These are phyloP conservation scores for Aspergillus carlsbadensis DNA, from an alignment of 495 filamentous ascomycete species.

Conservation along the genomic window DNA sequence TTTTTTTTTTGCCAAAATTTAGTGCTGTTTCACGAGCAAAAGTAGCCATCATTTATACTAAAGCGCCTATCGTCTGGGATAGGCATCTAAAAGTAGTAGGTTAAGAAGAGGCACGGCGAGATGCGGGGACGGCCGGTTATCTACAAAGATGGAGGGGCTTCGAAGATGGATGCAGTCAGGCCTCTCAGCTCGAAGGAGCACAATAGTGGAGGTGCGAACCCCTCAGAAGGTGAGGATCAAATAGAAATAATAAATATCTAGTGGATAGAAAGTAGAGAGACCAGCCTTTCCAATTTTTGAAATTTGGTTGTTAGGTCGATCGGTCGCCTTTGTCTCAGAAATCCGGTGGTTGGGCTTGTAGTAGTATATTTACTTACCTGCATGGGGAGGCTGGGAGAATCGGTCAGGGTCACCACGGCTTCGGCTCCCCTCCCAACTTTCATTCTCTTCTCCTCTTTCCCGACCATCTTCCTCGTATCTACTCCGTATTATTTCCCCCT, in stretches of 20 bases:
- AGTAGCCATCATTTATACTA: too few species aligned
- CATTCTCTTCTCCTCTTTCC: neutral
- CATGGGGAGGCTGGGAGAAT: constrained; percentile 36
- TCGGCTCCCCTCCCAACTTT: neutral
- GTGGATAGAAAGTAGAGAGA: neutral
- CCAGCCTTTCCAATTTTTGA: constrained; percentile 25
- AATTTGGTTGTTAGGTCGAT: constrained; percentile 8
- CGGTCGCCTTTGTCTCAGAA: constrained; percentile 26
- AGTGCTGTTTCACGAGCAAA: too few species aligned
- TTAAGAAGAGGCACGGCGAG: neutral
- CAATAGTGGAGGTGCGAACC: neutral
- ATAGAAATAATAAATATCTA: too few species aligned
- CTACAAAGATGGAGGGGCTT: neutral
- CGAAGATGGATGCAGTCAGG: too few species aligned
- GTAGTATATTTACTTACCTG: constrained; percentile 5
- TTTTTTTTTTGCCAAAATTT: too few species aligned
- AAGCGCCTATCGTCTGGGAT: too few species aligned
- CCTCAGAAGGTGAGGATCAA: too few species aligned
- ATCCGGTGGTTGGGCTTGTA: constrained; percentile 48
- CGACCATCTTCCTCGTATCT: neutral
- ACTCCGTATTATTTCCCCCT: neutral
- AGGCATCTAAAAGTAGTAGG: too few species aligned
- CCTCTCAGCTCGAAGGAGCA: neutral
- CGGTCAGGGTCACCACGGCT: neutral
- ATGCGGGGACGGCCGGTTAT: constrained; percentile 5